Conservation (phyloP, 192 early-diverging fungal species). For the Gryganskiella cystojenkinii region DNA sequence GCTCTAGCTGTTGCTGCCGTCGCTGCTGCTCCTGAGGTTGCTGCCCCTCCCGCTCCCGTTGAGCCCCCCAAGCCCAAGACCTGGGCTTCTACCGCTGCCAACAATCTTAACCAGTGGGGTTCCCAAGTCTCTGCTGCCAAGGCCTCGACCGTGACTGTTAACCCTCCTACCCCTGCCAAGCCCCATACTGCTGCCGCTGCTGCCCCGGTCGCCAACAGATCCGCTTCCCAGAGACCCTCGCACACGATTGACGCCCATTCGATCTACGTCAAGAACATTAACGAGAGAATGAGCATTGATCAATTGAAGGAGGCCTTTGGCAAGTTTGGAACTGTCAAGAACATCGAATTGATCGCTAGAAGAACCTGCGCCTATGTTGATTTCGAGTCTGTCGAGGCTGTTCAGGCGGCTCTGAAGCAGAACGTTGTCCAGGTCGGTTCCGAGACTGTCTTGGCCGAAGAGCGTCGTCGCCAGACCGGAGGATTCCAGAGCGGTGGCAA, state of each 20-base stretch:
- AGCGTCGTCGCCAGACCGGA: conserved; percentile 46
- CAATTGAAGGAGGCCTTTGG: conserved; percentile 66
- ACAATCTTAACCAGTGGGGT: conserved; percentile 66
- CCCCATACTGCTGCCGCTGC: conserved; percentile 21
- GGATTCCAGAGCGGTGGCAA: conserved; percentile 11
- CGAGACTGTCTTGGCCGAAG: conserved; percentile 59
- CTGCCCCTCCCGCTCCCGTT: conserved; percentile 24
- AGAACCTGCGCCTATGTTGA: conserved; percentile 78
- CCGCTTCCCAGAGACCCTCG: conserved; percentile 33
- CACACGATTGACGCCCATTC: conserved; percentile 65
- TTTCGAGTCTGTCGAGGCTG: conserved; percentile 69
- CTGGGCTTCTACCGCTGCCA: conserved; percentile 83
- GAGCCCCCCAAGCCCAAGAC: conserved; percentile 72
- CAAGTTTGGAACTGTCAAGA: conserved; percentile 67
- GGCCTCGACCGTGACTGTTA: conserved; percentile 60
- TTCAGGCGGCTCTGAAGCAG: conserved; percentile 71
- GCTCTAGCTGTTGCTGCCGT: conserved; percentile 17
- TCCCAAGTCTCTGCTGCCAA: conserved; percentile 61
- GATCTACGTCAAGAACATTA: conserved; percentile 72
- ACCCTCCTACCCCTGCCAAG: conserved; percentile 33
- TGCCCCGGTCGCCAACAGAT: conserved; percentile 27
- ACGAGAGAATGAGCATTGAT: conserved; percentile 59
- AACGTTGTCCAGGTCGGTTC: conserved; percentile 55
- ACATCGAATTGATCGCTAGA: conserved; percentile 64
- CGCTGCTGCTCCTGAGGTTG: conserved; percentile 14